These are phyloP conservation scores for Alternaria triticimaculans DNA, from an alignment of 2,329 filamentous ascomycete genomes.

Conservation along the genomic window DNA sequence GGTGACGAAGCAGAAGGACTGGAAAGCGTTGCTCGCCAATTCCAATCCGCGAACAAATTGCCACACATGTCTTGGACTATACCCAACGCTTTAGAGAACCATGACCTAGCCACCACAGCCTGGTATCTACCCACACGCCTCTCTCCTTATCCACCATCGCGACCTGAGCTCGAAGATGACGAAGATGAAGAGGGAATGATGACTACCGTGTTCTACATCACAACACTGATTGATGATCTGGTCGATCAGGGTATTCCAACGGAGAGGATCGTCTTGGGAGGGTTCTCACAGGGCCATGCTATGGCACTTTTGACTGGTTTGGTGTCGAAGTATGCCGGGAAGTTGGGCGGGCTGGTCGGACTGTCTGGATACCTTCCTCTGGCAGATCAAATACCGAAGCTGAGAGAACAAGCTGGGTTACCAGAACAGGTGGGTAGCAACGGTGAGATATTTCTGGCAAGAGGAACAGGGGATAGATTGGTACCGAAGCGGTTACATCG, in stretches of 20 bases:
- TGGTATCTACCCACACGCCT: conserved; percentile 56
- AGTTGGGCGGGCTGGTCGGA: conserved; percentile 51
- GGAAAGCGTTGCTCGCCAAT: conserved; percentile 55
- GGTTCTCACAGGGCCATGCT: conserved; percentile 58
- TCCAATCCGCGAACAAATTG: conserved; percentile 57
- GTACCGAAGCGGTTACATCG: conserved; percentile 55
- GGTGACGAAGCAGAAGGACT: conserved; percentile 56
- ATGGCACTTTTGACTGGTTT: conserved; percentile 54
- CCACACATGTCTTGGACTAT: conserved; percentile 59
- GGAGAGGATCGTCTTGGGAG: conserved; percentile 55
- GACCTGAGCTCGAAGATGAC: conserved; percentile 53
- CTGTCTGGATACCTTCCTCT: conserved; percentile 58
- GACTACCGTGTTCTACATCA: conserved; percentile 50
- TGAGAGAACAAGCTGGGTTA: conserved; percentile 49
- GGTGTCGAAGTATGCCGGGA: conserved; percentile 50
- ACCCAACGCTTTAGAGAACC: conserved; percentile 57
- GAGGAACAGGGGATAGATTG: conserved; percentile 56
- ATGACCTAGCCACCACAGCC: conserved; percentile 54
- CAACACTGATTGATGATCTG: conserved; percentile 52
- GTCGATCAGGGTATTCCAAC: conserved; percentile 50
- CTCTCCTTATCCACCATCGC: conserved; percentile 48
- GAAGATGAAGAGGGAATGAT: conserved; percentile 57
- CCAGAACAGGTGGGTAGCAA: conserved; percentile 41
- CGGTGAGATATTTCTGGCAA: conserved; percentile 55
- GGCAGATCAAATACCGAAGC: conserved; percentile 45